These are phyloP conservation scores for Bisporella sp. DNA, from an alignment of 2,329 filamentous ascomycete species.

Conservation along the genomic window DNA sequence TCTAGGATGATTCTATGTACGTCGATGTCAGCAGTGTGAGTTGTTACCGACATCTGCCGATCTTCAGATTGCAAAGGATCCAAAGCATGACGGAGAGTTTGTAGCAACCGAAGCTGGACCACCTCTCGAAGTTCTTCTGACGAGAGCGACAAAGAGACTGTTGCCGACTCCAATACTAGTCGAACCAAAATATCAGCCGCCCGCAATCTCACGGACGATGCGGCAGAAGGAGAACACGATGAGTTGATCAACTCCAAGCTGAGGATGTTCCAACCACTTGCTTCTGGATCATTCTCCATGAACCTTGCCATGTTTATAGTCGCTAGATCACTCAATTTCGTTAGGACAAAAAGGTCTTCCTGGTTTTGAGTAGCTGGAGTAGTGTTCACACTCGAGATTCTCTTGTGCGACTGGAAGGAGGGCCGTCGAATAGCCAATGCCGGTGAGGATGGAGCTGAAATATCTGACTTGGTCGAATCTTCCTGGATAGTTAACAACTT, in stretches of 20 bases:
- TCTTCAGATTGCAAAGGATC: conserved; percentile 47
- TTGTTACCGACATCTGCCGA: conserved; percentile 46
- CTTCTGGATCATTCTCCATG: conserved; percentile 55
- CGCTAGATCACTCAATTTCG: conserved; percentile 67
- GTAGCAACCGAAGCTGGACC: conserved; percentile 67
- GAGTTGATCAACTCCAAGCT: conserved; percentile 46
- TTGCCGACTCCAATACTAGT: conserved; percentile 50
- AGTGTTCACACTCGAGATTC: conserved; percentile 39
- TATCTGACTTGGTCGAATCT: conserved; percentile 16
- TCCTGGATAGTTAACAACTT: conserved; percentile 49
- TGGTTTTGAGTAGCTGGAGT: conserved; percentile 46
- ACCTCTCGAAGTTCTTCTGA: conserved; percentile 43
- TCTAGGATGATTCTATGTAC: conserved; percentile 77
- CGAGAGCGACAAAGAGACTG: conserved; percentile 43
- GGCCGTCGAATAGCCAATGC: conserved; percentile 4
- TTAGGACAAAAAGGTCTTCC: conserved; percentile 60
- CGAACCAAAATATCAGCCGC: conserved; percentile 60
- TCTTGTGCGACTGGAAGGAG: conserved; percentile 22
- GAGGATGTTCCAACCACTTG: conserved; percentile 71
- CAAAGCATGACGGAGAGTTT: conserved; percentile 57
- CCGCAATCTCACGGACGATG: conserved; percentile 46
- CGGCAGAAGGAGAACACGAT: conserved; percentile 39
- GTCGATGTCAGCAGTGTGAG: conserved; percentile 61
- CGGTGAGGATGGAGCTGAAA: conserved; percentile 19
- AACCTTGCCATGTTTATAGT: conserved; percentile 71